Base-by-base conservation (phyloP, 1,284 basidiomycete species). In the Spongiforma sp. region DNA sequence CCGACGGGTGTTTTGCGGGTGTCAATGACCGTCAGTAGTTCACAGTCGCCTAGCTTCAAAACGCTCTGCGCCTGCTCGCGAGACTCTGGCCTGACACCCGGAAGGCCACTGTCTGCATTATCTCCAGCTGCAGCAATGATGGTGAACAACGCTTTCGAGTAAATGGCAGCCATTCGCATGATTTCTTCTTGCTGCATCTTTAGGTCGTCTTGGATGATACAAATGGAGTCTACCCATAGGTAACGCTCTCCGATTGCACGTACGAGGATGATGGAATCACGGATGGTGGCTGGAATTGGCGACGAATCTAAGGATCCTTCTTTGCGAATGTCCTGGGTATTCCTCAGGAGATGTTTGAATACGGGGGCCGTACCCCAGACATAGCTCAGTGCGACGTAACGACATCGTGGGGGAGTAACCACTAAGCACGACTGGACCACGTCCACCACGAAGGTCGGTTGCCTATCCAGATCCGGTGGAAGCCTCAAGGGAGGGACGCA, bases 111-210 rank as follows among this genome's bases (percentile, higher is more conserved):
- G 24, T 65, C 57, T 2, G 69, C 70, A 24, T 70, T 34, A 64
- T 63, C 59, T 1, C 69, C 71, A 9, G 69, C 48, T 1, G 70
- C 69, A 19, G 71, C 70, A 14, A 73, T 48, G 19, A 72, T 70
- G 7, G 69, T 70, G 30, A 71, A 71, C 6, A 71, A 43, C 9
- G 71, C 65, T 10, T 30, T 55, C 0, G 59, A 62, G 55, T 73
- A 73, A 36, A 73, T 70, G 0, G 65, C 61, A 15, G 62, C 71
- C 71, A 71, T 73, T 24, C 59, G 65, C 33, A 15, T 33, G 11
- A 90, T 98, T 86, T 72, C 69, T 9, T 53, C 52, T 33, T 53
- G 52, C 17, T 66, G 59, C 69, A 73, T 71, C 52, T 39, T 46
- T 43, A 41, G 43, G 33, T 74, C 60, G 34, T 71, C 21, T 33